Percentiles rank a stretch among this genome's conserved stretches.
phyloP scores from a whole-genome alignment of 2,329 filamentous ascomycete genomes.

The Nemania serpens region DNA sequence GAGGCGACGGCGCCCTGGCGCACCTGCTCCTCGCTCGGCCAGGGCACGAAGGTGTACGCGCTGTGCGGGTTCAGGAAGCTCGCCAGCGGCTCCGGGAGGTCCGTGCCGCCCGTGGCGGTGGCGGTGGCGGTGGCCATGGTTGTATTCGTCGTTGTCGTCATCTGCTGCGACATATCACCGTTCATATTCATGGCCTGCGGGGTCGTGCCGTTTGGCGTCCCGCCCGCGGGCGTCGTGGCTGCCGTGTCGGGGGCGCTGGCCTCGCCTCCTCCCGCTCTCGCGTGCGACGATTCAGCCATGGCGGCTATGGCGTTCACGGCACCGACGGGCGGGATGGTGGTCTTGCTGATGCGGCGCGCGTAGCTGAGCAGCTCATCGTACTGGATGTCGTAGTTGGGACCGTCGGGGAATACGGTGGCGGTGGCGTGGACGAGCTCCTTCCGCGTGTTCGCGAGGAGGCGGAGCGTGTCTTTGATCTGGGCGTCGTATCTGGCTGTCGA shows the following conservation, averaged over 20 bases:
- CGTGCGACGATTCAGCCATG: slow-evolving; percentile 31
- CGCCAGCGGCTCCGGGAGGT: slow-evolving; percentile 54
- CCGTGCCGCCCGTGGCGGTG: slow-evolving; percentile 39
- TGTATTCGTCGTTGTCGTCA: slow-evolving; percentile 19
- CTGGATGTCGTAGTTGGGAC: slow-evolving; percentile 60
- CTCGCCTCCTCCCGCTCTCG: slow-evolving; percentile 8
- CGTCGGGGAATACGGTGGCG: slow-evolving; percentile 58
- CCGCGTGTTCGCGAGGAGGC: slow-evolving; percentile 72
- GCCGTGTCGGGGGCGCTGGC: slow-evolving; percentile 36
- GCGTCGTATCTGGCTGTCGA: slow-evolving; percentile 68
- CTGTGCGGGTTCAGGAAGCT: slow-evolving; percentile 60
- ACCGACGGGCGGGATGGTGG: slow-evolving; percentile 71
- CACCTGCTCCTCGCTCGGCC: slow-evolving; percentile 75
- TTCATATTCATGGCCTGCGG: neutral
- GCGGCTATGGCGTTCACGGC: slow-evolving; percentile 48
- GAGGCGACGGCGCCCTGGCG: slow-evolving; percentile 68
- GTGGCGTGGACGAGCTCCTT: slow-evolving; percentile 71
- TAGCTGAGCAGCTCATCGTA: slow-evolving; percentile 78
- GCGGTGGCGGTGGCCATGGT: slow-evolving; percentile 28
- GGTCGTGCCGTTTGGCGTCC: slow-evolving; percentile 34
- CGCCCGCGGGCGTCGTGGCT: slow-evolving; percentile 35
- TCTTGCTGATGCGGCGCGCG: slow-evolving; percentile 79
- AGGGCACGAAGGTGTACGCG: slow-evolving; percentile 71
- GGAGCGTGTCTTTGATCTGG: slow-evolving; percentile 73
- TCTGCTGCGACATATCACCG: neutral